Conservation (phyloP, 768 basidiomycete species). For the Boletus insuetus region DNA sequence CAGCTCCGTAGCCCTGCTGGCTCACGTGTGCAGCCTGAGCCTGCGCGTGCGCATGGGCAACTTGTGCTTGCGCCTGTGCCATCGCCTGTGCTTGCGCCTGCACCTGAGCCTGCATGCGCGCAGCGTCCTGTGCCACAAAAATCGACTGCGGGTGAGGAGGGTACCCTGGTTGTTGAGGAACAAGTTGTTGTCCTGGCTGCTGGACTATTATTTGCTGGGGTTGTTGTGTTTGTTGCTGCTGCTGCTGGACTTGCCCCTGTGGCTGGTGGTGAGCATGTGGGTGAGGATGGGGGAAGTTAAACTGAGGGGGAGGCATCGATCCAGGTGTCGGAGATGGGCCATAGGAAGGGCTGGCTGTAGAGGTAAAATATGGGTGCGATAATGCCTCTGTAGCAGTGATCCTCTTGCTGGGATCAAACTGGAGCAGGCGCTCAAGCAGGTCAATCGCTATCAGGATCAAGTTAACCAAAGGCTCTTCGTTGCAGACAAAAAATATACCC, state of each 20-base stretch:
- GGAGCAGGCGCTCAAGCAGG: constrained; percentile 89
- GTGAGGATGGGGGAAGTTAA: constrained; percentile 67
- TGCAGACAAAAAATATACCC: constrained; percentile 42
- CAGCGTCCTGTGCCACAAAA: constrained; percentile 33
- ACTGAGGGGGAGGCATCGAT: constrained; percentile 65
- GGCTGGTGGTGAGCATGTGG: constrained; percentile 47
- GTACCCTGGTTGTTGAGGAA: constrained; percentile 33
- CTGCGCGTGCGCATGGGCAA: constrained; percentile 41
- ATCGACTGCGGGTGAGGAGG: constrained; percentile 33
- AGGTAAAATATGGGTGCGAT: constrained; percentile 87
- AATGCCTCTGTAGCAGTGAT: constrained; percentile 90
- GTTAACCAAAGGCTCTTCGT: not conserved
- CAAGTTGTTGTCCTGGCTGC: constrained; percentile 39
- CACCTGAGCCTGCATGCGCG: constrained; percentile 41
- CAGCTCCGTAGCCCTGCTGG: constrained; percentile 28
- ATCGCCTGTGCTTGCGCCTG: constrained; percentile 41
- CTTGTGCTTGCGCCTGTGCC: constrained; percentile 41
- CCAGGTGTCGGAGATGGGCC: constrained; percentile 40
- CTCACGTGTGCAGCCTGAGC: constrained; percentile 31
- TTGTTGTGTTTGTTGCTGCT: constrained; percentile 44
- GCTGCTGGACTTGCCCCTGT: constrained; percentile 43
- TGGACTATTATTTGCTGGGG: constrained; percentile 36
- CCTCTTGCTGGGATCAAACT: constrained; percentile 92
- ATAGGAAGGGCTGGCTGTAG: constrained; percentile 37
- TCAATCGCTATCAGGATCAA: constrained; percentile 62